phyloP scores from a whole-genome alignment of 2,329 filamentous ascomycete genomes.

The Periconia sp. region DNA sequence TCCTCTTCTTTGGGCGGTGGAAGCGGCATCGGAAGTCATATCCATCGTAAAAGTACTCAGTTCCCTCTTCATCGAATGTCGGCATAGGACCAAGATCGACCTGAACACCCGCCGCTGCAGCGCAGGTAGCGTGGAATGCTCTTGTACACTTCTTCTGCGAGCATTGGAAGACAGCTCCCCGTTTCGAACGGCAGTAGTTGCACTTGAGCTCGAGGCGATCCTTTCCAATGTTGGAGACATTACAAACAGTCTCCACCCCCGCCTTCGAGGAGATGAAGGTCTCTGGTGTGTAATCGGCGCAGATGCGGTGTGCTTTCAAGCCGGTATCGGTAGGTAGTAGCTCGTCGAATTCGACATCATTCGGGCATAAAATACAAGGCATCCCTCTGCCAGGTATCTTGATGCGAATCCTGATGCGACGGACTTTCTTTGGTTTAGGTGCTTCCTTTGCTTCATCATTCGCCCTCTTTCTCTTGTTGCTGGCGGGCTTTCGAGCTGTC shows the following conservation, averaged over 20 bases:
- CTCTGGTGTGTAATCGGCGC: constrained; percentile 89
- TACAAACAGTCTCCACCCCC: constrained; percentile 73
- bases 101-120: constrained; percentile 87
- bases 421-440: constrained; percentile 72
- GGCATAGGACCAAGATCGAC: constrained; percentile 86
- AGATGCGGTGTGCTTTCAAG: constrained; percentile 84
- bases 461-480: constrained; percentile 55
- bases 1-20: constrained; percentile 87
- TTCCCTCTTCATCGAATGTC: constrained; percentile 87
- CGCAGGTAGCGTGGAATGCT: constrained; percentile 94
- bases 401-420: constrained; percentile 72
- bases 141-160: constrained; percentile 92
- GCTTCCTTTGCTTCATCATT: constrained; percentile 49
- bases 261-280: constrained; percentile 78
- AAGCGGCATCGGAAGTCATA: constrained; percentile 95
- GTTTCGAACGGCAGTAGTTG: constrained; percentile 90
- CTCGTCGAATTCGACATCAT: constrained; percentile 80
- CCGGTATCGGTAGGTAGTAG: constrained; percentile 89
- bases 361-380: constrained; percentile 91
- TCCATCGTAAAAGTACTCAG: constrained; percentile 88
- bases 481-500: constrained; percentile 74
- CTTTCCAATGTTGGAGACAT: constrained; percentile 82
- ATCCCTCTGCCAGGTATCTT: constrained; percentile 75
- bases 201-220: constrained; percentile 91
- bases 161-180: constrained; percentile 96